Percentiles rank a stretch among this genome's conserved stretches.
Conservation (phyloP, 2,329 filamentous ascomycete genomes). For the Massarina eburnea region DNA sequence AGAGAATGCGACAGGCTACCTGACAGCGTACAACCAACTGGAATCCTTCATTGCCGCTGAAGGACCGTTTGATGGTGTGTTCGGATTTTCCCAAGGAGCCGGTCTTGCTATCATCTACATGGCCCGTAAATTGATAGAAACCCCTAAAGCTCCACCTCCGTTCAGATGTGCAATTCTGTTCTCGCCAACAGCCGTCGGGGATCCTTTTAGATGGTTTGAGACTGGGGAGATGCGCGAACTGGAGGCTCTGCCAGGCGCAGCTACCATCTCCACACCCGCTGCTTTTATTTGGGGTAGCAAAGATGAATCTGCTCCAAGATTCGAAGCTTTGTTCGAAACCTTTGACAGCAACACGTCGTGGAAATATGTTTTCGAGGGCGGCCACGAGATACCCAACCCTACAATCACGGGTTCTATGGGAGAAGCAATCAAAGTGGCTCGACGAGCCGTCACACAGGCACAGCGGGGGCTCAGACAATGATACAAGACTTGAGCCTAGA, state of each 20-base stretch:
- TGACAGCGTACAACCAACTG: constrained; percentile 3
- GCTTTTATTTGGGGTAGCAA: constrained; percentile 8
- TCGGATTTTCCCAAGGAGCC: constrained; percentile 15
- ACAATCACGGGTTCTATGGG: background rate
- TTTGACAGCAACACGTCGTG: background rate
- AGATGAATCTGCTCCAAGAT: background rate
- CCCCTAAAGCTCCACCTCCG: background rate
- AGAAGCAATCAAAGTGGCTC: background rate
- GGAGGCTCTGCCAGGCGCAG: background rate
- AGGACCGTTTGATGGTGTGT: constrained; percentile 16
- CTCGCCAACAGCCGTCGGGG: background rate
- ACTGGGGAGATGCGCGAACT: constrained; percentile 1
- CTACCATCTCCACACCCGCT: constrained; percentile 4
- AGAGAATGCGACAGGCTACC: background rate
- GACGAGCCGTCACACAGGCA: constrained; percentile 1
- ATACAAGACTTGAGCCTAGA: background rate
- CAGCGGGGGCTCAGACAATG: background rate
- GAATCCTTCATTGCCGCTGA: constrained; percentile 5
- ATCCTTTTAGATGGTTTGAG: constrained; percentile 1
- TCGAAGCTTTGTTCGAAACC: background rate
- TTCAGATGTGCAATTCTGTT: constrained; percentile 12
- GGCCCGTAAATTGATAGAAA: background rate
- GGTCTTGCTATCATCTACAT: constrained; percentile 6
- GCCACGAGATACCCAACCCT: background rate
- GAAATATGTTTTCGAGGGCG: background rate